Base-by-base conservation (phyloP, 2,329 filamentous ascomycete genomes). In the Ceratocystis variospora region DNA sequence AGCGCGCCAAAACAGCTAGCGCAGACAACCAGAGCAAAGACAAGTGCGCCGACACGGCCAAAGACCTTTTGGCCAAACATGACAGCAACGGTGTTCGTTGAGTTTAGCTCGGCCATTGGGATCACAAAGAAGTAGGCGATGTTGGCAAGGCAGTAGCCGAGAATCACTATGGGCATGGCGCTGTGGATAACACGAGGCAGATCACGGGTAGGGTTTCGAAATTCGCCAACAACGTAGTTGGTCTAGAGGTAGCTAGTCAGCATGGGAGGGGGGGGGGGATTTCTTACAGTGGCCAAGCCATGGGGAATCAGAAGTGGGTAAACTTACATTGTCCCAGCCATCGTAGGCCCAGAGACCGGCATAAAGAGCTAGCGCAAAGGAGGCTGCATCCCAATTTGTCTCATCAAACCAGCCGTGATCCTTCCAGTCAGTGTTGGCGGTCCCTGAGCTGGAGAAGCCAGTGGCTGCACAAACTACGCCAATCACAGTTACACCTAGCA, bases 311-410 rank as follows among this genome's bases (percentile, higher is more conserved):
- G 5, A n/a, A 65, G 33, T 5, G 28, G 31, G 55, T n/a, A 4
- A 61, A 80, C 87, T 78, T 77, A 94, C 90, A 75, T 99, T 99
- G 74, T 99, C 94, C 94, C 94, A 99, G 37, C 94, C 94, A 74
- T 99, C 94, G 76, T 94, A 99, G 0, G 94, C 94, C 94, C 94
- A 99, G 4, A 99, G 81, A 7, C 94, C 94, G 17, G 91, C 93
- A 74, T 99, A 99, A 61, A 99, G 77, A 0, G 94, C 94, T 61
- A 99, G 88, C 2, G 94, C 94, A 89, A 92, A 97, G 70, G 86
- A 87, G 61, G 88, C 95, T 63, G 88, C 81, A 73, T 92, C 88
- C 15, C 80, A 84, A 69, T 83, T 90, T 3, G 93, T 96, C 66
- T 87, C 87, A 65, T 90, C 87, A 72, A 97, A 97, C 93, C 94